Evolutionary conservation across 148 eudicot species (phyloP).

Genomic region (Rhododendron williamsianum): DNA sequence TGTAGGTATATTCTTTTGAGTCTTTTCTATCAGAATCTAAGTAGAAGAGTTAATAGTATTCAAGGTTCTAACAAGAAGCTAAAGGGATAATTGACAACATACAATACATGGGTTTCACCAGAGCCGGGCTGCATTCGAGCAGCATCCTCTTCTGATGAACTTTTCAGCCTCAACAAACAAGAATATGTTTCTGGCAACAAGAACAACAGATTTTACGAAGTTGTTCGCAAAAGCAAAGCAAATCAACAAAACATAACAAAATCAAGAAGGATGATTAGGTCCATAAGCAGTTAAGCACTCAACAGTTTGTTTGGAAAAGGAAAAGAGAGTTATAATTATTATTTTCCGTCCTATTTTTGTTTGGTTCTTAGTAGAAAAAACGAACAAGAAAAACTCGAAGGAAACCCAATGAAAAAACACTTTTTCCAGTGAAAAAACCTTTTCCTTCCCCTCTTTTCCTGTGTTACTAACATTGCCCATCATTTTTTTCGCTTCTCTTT

Average conservation of each 20-base stretch:
- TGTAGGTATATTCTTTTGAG: neutral
- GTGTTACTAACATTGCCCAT: neutral
- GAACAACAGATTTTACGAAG: neutral
- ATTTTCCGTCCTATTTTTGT: neutral
- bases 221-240: neutral
- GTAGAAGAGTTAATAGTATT: neutral
- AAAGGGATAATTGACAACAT: slow-evolving; percentile 12
- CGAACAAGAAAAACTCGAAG: neutral
- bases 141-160: slow-evolving; percentile 47
- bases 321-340: neutral
- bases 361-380: neutral
- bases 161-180: slow-evolving; percentile 38
- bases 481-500: neutral
- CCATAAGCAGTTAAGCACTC: neutral
- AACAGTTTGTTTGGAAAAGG: neutral
- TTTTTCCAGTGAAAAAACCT: neutral
- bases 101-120: slow-evolving; percentile 49
- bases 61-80: neutral
- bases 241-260: neutral
- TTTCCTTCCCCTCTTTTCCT: neutral
- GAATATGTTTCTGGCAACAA: slow-evolving; percentile 34
- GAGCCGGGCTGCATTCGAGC: slow-evolving; percentile 47
- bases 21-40: neutral
- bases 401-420: neutral
- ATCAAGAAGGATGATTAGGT: neutral